phyloP scores from a whole-genome alignment of 805 yeast genomes.

The Candida oleophila region DNA sequence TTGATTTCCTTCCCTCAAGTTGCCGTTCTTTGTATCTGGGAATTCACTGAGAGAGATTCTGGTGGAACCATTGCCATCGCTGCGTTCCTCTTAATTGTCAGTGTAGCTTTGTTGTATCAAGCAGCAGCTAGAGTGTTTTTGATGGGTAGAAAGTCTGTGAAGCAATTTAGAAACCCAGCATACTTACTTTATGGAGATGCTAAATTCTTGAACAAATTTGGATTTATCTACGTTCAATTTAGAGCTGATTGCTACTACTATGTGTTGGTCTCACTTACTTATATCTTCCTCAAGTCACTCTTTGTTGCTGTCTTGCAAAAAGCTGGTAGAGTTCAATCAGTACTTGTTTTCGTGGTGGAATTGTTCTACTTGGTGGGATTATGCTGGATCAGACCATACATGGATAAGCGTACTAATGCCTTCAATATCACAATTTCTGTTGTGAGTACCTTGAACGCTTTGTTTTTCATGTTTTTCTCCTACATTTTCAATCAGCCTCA shows the following conservation, averaged over 20 bases:
- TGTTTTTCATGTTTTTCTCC: conserved; percentile 87
- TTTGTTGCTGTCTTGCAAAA: conserved; percentile 84
- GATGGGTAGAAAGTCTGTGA: conserved; percentile 71
- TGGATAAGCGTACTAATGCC: conserved; percentile 94
- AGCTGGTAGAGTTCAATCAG: conserved; percentile 79
- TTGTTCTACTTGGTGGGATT: conserved; percentile 62
- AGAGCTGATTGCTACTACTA: conserved; percentile 87
- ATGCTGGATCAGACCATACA: conserved; percentile 78
- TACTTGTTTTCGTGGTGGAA: conserved; percentile 74
- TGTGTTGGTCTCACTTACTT: conserved; percentile 61
- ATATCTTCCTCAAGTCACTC: conserved; percentile 70
- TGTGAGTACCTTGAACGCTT: conserved; percentile 75
- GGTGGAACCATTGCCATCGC: conserved; percentile 83
- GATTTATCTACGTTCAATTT: conserved; percentile 89
- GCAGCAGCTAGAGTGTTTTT: conserved; percentile 73
- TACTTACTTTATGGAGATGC: conserved; percentile 85
- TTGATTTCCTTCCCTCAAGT: conserved; percentile 87
- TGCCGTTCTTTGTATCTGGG: conserved; percentile 82
- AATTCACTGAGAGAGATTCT: conserved; percentile 79
- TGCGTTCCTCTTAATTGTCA: conserved; percentile 59
- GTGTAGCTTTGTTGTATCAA: conserved; percentile 58
- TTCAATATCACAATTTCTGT: conserved; percentile 85
- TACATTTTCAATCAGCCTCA: conserved; percentile 79
- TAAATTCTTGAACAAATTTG: conserved; percentile 77
- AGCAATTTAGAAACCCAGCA: conserved; percentile 86